Evolutionary conservation across 768 basidiomycete genomes (phyloP), one percentile per base, ranked within the genome.

Genomic region (Mrakia frigida): DNA sequence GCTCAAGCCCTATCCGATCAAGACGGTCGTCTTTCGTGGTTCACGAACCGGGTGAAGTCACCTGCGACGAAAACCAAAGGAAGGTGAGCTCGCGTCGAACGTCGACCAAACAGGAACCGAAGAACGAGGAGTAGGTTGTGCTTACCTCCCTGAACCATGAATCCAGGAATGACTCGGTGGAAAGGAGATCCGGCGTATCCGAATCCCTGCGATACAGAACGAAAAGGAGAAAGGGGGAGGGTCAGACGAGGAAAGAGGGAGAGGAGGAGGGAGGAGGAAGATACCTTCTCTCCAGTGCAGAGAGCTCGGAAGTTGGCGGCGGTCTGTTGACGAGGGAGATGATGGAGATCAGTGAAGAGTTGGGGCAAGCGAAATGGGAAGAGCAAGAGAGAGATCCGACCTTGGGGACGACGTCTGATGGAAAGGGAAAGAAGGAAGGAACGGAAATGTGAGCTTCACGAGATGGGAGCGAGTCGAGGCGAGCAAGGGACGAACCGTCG

Each of bases 221-320:
- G 37, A 23, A 56, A 14, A 33, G 61, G 37, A n/a, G 1, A 23
- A 6, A 18, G 28, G 28, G 14, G 23, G 6, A 28, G 5, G 60
- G n/a, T 35, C n/a, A 21, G n/a, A 16, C 61, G 16, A 33, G 43
- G 7, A 6, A 43, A 0, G 37, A 11, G 28, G 33, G 50, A 39
- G 4, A 16, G 33, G 23, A 21, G 60, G 39, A 16, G 0, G 52
- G 33, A 43, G 35, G 31, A 28, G 35, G 52, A 16, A 39, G 79
- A n/a, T 80, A 74, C 74, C 52, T 78, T 80, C 77, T 82, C 79
- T 60, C 92, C 91, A 9, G 89, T 88, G 11, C 90, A 88, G 65
- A 94, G 86, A 81, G 91, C 89, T 73, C 92, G 89, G 85, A 94
- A 94, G 86, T 94, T 84, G 79, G 81, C 82, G 25, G 84, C 80